These are phyloP conservation scores for Neonectria faginata DNA, from an alignment of 2,329 filamentous ascomycete genomes.

Conservation along the genomic window DNA sequence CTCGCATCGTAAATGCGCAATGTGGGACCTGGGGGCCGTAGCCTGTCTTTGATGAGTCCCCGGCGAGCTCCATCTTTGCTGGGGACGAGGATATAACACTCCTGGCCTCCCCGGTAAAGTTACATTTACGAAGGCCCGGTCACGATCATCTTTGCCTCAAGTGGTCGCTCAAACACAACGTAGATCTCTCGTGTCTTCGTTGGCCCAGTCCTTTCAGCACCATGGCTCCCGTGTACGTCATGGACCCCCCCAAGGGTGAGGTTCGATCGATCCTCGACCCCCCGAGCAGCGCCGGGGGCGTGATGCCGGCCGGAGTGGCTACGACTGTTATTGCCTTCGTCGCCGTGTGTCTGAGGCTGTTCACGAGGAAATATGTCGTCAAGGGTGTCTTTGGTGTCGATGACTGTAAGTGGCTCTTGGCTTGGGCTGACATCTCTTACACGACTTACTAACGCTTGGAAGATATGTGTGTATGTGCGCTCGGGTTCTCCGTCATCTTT, in stretches of 20 bases:
- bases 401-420: constrained; percentile 40
- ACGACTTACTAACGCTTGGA: constrained; percentile 5
- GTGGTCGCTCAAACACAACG: constrained; percentile 25
- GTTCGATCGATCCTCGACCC: constrained; percentile 37
- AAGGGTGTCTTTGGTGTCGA: constrained; percentile 44
- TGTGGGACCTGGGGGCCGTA: constrained; percentile 26
- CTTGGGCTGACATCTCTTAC: not conserved
- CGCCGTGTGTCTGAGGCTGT: constrained; percentile 41
- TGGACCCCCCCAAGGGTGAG: constrained; percentile 44
- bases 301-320: constrained; percentile 40
- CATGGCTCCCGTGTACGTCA: constrained; percentile 66
- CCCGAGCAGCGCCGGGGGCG: constrained; percentile 38
- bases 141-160: constrained; percentile 27
- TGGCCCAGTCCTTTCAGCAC: not conserved
- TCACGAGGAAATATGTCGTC: constrained; percentile 46
- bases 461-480: constrained; percentile 43
- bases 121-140: constrained; percentile 8
- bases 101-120: constrained; percentile 27
- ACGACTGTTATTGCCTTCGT: constrained; percentile 41
- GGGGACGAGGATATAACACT: constrained; percentile 34
- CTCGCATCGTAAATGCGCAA: constrained; percentile 12
- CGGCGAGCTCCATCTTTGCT: constrained; percentile 6
- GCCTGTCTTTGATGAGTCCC: constrained; percentile 2
- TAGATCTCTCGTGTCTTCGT: constrained; percentile 5
- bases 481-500: constrained; percentile 43